phyloP scores from a whole-genome alignment of 768 basidiomycete genomes.

The Hericium alpestre region DNA sequence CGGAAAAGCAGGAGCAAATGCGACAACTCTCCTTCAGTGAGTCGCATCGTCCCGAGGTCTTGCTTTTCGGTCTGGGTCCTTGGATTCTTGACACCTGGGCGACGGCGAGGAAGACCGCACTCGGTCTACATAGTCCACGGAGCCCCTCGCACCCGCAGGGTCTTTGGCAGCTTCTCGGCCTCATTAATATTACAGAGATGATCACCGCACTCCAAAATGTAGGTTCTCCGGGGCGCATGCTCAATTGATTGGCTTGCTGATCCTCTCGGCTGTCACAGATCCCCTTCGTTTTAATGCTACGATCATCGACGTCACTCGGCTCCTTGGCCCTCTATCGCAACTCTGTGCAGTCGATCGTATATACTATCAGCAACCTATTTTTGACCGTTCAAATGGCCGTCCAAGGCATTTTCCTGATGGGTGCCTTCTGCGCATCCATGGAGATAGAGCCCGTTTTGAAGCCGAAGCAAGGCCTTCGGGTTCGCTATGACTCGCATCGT shows the following conservation, averaged over 20 bases:
- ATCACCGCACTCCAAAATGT: constrained; percentile 63
- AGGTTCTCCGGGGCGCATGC: constrained; percentile 17
- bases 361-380: constrained; percentile 51
- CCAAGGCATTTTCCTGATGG: constrained; percentile 79
- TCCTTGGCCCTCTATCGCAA: constrained; percentile 74
- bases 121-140: constrained; percentile 42
- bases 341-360: constrained; percentile 63
- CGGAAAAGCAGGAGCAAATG: constrained; percentile 65
- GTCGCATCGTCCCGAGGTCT: constrained; percentile 66
- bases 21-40: constrained; percentile 69
- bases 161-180: constrained; percentile 30
- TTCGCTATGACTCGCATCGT: constrained; percentile 35
- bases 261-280: constrained; percentile 35
- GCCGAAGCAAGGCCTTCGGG: constrained; percentile 42
- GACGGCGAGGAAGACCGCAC: constrained; percentile 44
- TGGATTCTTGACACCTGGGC: constrained; percentile 82
- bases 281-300: constrained; percentile 61
- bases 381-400: constrained; percentile 65
- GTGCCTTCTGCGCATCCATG: constrained; percentile 74
- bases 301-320: constrained; percentile 66
- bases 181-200: constrained; percentile 55
- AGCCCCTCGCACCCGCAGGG: constrained; percentile 15
- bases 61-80: constrained; percentile 72
- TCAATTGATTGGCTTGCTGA: neutral
- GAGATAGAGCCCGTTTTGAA: constrained; percentile 58